phyloP scores from a whole-genome alignment of 345 rosid genomes.

The Gossypium raimondii region DNA sequence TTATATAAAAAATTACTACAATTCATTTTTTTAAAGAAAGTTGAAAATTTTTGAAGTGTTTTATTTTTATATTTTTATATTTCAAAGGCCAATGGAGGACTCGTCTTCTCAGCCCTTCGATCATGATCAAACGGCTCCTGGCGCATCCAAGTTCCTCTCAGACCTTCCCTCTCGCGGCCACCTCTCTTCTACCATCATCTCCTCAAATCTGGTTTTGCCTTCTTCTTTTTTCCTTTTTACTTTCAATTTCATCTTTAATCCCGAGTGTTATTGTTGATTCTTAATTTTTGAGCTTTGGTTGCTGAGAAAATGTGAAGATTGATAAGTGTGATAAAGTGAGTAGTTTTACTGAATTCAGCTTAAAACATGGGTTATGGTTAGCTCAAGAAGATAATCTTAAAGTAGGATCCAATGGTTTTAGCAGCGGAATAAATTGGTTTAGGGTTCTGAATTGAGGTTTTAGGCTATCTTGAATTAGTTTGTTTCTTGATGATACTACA shows the following conservation, averaged over 20 bases:
- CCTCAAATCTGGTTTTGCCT: slow-evolving; percentile 55
- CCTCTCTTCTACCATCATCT: slow-evolving; percentile 60
- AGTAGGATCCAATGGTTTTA: neutral
- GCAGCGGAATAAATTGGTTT: neutral
- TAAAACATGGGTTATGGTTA: neutral
- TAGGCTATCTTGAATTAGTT: too few relatives aligned
- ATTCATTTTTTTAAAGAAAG: too few relatives aligned
- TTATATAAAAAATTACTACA: too few relatives aligned
- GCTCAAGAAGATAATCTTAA: too few relatives aligned
- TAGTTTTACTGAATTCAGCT: neutral
- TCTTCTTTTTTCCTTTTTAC: neutral
- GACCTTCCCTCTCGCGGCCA: slow-evolving; percentile 81
- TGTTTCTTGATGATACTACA: neutral
- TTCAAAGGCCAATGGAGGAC: slow-evolving; percentile 49
- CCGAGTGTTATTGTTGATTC: neutral
- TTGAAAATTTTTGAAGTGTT: too few relatives aligned
- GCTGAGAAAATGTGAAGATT: neutral
- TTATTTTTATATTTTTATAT: too few relatives aligned
- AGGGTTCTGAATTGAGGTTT: neutral
- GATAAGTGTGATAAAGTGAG: neutral
- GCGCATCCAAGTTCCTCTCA: slow-evolving; percentile 53
- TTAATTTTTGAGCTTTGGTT: neutral
- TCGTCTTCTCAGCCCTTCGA: slow-evolving; percentile 40
- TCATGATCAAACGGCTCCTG: slow-evolving; percentile 27
- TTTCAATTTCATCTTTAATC: neutral